These are phyloP conservation scores for Gossypium davidsonii DNA, from an alignment of 441 rosid genomes.

Conservation along the genomic window DNA sequence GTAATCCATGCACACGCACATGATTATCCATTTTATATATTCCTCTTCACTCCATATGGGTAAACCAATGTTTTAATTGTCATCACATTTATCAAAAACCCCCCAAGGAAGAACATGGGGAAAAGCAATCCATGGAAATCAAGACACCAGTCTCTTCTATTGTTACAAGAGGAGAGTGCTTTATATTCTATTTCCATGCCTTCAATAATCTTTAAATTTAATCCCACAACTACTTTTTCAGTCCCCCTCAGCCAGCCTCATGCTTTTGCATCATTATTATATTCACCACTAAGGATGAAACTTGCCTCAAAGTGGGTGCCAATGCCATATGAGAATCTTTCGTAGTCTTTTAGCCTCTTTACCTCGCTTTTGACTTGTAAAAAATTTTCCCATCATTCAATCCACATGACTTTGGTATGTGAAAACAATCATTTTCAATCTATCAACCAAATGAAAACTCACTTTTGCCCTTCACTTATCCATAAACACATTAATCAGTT, in stretches of 20 bases:
- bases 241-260: background rate
- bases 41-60: conserved; percentile 4
- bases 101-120: background rate
- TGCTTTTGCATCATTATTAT: conserved; percentile 24
- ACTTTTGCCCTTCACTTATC: background rate
- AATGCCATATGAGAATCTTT: conserved; percentile 25
- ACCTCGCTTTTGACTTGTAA: conserved; percentile 36
- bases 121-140: background rate
- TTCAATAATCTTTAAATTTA: background rate
- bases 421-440: background rate
- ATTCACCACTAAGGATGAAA: conserved; percentile 19
- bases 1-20: conserved; percentile 28
- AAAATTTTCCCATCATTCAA: conserved; percentile 12
- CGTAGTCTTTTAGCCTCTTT: background rate
- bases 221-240: no score
- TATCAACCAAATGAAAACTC: background rate
- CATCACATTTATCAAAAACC: background rate
- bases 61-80: background rate
- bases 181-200: conserved; percentile 16
- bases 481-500: background rate
- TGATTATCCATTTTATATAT: background rate
- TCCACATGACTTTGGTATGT: background rate
- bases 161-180: no score
- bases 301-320: conserved; percentile 31
- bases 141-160: no score